Evolutionary conservation across 805 yeast species (phyloP).

Genomic region (Sugiyamaella mastotermitis): DNA sequence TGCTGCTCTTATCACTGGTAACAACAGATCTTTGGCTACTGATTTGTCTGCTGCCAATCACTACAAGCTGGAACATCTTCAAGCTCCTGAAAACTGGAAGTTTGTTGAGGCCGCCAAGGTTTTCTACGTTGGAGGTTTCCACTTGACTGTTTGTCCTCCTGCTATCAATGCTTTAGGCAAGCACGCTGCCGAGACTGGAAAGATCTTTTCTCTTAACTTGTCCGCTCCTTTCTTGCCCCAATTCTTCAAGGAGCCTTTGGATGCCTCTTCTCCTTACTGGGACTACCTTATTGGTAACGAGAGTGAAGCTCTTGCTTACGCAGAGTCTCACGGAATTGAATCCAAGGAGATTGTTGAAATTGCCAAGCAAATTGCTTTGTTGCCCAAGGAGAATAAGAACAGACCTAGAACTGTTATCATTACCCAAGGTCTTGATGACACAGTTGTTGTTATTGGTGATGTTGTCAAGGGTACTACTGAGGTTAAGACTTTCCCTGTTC

Average conservation of each 20-base stretch:
- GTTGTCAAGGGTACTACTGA: slow-evolving; percentile 36
- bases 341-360: slow-evolving; percentile 62
- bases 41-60: slow-evolving; percentile 98
- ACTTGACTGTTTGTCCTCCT: slow-evolving; percentile 93
- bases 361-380: slow-evolving; percentile 75
- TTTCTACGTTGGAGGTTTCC: slow-evolving; percentile 98
- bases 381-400: slow-evolving; percentile 64
- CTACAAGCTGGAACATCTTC: slow-evolving; percentile 83
- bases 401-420: slow-evolving; percentile 82
- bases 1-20: slow-evolving; percentile 88
- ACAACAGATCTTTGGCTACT: slow-evolving; percentile 87
- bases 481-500: slow-evolving; percentile 57
- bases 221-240: slow-evolving; percentile 96
- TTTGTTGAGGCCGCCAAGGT: slow-evolving; percentile 72
- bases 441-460: slow-evolving; percentile 65
- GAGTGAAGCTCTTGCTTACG: slow-evolving; percentile 92
- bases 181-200: slow-evolving; percentile 81
- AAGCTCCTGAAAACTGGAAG: slow-evolving; percentile 84
- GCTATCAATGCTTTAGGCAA: slow-evolving; percentile 86
- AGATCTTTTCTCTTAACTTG: slow-evolving; percentile 75
- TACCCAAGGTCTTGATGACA: slow-evolving; percentile 94
- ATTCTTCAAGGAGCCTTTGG: slow-evolving; percentile 90
- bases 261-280: slow-evolving; percentile 73
- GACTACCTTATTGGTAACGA: slow-evolving; percentile 93
- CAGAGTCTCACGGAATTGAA: slow-evolving; percentile 69